phyloP scores from a whole-genome alignment of 2,329 filamentous ascomycete genomes.

The Ophiostoma populinum region DNA sequence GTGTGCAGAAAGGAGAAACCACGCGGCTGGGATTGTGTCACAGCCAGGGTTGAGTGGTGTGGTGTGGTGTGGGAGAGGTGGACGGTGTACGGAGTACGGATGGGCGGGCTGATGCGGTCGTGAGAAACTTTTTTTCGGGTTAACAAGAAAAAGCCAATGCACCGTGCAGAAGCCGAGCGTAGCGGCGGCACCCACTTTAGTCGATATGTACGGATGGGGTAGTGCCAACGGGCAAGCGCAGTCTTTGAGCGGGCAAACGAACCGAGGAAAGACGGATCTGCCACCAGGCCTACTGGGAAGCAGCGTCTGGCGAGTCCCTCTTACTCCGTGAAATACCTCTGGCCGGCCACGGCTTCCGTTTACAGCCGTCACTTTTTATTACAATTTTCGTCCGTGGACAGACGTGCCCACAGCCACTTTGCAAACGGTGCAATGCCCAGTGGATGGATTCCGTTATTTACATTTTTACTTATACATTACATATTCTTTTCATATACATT shows the following conservation, averaged over 20 bases:
- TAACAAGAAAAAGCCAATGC: slow-evolving; percentile 6
- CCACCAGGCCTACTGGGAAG: not conserved
- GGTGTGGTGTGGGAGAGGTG: not conserved
- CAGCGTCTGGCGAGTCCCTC: too few relatives aligned
- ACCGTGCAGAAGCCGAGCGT: slow-evolving; percentile 1
- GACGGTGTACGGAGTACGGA: slow-evolving; percentile 2
- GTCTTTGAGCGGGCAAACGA: too few relatives aligned
- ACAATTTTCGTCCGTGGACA: too few relatives aligned
- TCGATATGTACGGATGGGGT: slow-evolving; percentile 2
- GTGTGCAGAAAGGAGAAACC: not conserved
- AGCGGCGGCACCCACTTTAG: not conserved
- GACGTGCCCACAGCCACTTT: too few relatives aligned
- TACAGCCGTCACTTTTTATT: too few relatives aligned
- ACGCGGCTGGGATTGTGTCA: slow-evolving; percentile 4
- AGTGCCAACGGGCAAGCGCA: not conserved
- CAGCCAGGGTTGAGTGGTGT: slow-evolving; percentile 3
- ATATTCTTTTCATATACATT: too few relatives aligned
- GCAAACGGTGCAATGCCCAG: too few relatives aligned
- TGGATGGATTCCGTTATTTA: too few relatives aligned
- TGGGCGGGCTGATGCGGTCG: slow-evolving; percentile 5
- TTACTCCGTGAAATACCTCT: too few relatives aligned
- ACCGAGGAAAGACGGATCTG: slow-evolving; percentile 9
- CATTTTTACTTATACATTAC: too few relatives aligned
- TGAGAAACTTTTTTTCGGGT: slow-evolving; percentile 11
- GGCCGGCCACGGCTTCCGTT: too few relatives aligned